These are phyloP conservation scores for Erysimum pusillum DNA, from an alignment of 441 rosid genomes.

Conservation along the genomic window DNA sequence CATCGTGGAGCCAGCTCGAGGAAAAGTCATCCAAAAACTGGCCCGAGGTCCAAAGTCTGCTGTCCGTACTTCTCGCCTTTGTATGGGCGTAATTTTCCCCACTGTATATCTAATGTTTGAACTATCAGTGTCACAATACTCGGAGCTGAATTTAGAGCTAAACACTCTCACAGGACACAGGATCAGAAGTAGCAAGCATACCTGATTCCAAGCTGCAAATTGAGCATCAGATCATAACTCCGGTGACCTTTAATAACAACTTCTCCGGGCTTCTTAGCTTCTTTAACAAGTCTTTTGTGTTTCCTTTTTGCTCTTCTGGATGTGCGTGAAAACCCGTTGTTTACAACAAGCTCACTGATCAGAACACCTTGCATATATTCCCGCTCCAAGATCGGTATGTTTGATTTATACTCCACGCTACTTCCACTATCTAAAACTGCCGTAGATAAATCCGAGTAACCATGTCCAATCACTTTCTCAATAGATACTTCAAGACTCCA, in stretches of 20 bases:
- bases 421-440: slow-evolving; percentile 55
- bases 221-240: slow-evolving; percentile 97
- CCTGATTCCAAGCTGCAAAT: slow-evolving; percentile 98
- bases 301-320: slow-evolving; percentile 83
- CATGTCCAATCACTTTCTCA: slow-evolving; percentile 92
- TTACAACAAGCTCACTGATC: slow-evolving; percentile 85
- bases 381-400: slow-evolving; percentile 80
- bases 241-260: slow-evolving; percentile 94
- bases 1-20: slow-evolving; percentile 86
- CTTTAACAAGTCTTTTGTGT: slow-evolving; percentile 77
- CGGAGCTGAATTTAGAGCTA: not conserved
- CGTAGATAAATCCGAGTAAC: slow-evolving; percentile 67
- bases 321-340: slow-evolving; percentile 66
- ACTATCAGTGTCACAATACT: slow-evolving; percentile 32
- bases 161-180: slow-evolving; percentile 21
- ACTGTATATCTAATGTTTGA: slow-evolving; percentile 80
- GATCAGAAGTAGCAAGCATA: slow-evolving; percentile 44
- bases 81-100: slow-evolving; percentile 97
- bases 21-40: slow-evolving; percentile 98
- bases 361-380: slow-evolving; percentile 98
- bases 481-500: slow-evolving; percentile 98
- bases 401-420: slow-evolving; percentile 52
- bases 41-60: slow-evolving; percentile 93
- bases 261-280: slow-evolving; percentile 94
- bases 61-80: slow-evolving; percentile 84